A percentile compares a stretch with the other conserved stretches of the same genome.
Conservation (phyloP, 768 basidiomycete genomes). For the Suillus hirtellus region DNA sequence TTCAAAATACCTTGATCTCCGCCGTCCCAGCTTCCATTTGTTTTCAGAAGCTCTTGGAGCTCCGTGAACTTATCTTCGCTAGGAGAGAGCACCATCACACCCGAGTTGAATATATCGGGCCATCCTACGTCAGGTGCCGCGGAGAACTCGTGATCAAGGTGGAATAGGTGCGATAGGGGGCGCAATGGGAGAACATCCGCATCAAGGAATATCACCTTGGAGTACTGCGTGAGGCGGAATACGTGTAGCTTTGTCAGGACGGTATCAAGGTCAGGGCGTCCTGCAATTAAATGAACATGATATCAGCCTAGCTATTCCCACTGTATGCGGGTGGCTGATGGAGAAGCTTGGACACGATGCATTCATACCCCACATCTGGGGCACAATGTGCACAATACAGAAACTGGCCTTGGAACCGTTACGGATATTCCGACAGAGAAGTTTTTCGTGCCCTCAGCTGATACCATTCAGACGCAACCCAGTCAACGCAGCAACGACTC, state of each 20-base stretch:
- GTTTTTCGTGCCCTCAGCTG: slow-evolving; percentile 6
- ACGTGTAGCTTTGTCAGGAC: slow-evolving; percentile 96
- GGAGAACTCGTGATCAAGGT: slow-evolving; percentile 77
- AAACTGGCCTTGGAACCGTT: slow-evolving; percentile 9
- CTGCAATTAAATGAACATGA: slow-evolving; percentile 41
- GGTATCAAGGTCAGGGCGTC: slow-evolving; percentile 89
- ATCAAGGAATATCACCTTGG: slow-evolving; percentile 88
- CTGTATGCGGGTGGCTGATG: slow-evolving; percentile 1
- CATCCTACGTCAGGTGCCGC: slow-evolving; percentile 97
- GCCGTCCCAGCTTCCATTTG: slow-evolving; percentile 92
- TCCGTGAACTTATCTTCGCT: slow-evolving; percentile 80
- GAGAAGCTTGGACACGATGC: slow-evolving; percentile 17
- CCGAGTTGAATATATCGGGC: slow-evolving; percentile 99
- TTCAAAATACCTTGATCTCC: slow-evolving; percentile 98
- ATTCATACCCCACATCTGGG: slow-evolving; percentile 17
- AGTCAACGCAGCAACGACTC: slow-evolving; percentile 32
- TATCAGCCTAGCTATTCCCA: slow-evolving; percentile 16
- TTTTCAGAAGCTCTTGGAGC: slow-evolving; percentile 66
- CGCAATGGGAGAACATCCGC: slow-evolving; percentile 88
- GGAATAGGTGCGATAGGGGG: slow-evolving; percentile 92
- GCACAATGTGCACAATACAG: slow-evolving; percentile 12
- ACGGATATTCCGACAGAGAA: slow-evolving; percentile 15
- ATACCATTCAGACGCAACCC: slow-evolving; percentile 11
- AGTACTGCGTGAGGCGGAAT: slow-evolving; percentile 87
- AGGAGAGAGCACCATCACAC: slow-evolving; percentile 86